Conservation (phyloP, 2,329 filamentous ascomycete genomes). For the Ramichloridium luteum region DNA sequence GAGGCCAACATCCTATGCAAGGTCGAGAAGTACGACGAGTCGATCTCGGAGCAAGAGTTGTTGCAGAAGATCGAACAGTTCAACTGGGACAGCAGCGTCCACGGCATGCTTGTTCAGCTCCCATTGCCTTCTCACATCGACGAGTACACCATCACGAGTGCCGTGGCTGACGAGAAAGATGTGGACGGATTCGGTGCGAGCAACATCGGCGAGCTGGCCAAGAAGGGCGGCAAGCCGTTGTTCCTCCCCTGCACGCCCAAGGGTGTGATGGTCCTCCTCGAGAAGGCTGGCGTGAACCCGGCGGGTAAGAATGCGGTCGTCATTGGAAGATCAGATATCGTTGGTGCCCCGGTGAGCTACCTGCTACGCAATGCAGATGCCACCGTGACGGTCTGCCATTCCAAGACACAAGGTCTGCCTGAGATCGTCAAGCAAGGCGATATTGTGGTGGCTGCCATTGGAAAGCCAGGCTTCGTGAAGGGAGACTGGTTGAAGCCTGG, state of each 20-base stretch:
- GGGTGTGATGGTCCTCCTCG: conserved; percentile 85
- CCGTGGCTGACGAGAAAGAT: conserved; percentile 87
- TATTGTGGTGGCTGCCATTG: conserved; percentile 84
- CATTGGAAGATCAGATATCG: conserved; percentile 88
- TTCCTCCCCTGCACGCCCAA: conserved; percentile 95
- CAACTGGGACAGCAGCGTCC: conserved; percentile 76
- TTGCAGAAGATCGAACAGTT: conserved; percentile 67
- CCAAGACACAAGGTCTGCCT: conserved; percentile 63
- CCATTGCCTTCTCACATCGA: conserved; percentile 81
- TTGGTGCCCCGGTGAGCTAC: conserved; percentile 93
- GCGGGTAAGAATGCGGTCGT: conserved; percentile 90
- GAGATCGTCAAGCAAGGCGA: conserved; percentile 72
- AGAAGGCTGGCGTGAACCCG: conserved; percentile 71
- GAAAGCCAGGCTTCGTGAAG: conserved; percentile 74
- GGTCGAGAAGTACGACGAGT: conserved; percentile 69
- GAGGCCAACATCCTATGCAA: conserved; percentile 91
- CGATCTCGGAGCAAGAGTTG: conserved; percentile 72
- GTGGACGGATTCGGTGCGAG: conserved; percentile 90
- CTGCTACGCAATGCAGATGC: conserved; percentile 90
- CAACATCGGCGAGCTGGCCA: conserved; percentile 95
- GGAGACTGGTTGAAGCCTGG: conserved; percentile 93
- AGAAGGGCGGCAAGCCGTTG: conserved; percentile 76
- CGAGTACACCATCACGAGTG: conserved; percentile 80
- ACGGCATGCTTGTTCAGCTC: conserved; percentile 88
- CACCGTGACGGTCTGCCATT: conserved; percentile 94